Conservation (phyloP, 1,139 yeast genomes). For the Protomyces gravidus region DNA sequence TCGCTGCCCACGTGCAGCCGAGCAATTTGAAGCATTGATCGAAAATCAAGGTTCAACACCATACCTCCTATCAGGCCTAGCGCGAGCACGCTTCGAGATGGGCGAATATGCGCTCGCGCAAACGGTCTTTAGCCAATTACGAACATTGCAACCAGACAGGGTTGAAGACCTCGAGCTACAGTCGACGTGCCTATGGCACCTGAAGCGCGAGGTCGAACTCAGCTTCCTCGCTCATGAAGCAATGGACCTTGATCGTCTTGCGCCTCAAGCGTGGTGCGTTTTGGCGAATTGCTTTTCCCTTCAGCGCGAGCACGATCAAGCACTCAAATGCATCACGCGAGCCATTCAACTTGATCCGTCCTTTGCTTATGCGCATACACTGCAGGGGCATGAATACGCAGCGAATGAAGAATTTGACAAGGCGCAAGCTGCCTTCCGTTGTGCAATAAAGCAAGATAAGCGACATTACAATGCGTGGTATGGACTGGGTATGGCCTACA, state of each 20-base stretch:
- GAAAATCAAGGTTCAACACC: conserved; percentile 68
- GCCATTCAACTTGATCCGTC: conserved; percentile 67
- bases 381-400: conserved; percentile 89
- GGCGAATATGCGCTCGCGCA: conserved; percentile 79
- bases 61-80: conserved; percentile 78
- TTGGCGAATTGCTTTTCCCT: conserved; percentile 85
- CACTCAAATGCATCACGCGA: conserved; percentile 78
- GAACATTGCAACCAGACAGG: conserved; percentile 72
- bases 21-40: conserved; percentile 61
- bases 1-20: conserved; percentile 76
- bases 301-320: conserved; percentile 81
- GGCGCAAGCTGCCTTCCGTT: conserved; percentile 78
- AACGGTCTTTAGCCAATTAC: conserved; percentile 56
- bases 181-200: conserved; percentile 89
- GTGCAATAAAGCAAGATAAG: conserved; percentile 69
- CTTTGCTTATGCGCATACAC: conserved; percentile 83
- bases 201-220: conserved; percentile 74
- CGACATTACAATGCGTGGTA: conserved; percentile 92
- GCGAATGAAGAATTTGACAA: conserved; percentile 86
- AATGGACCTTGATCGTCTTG: conserved; percentile 57
- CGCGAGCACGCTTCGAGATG: conserved; percentile 78
- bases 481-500: conserved; percentile 92
- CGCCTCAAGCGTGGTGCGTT: conserved; percentile 88
- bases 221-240: conserved; percentile 79
- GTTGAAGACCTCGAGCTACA: conserved; percentile 84